These are phyloP conservation scores for Botryotinia calthae DNA, from an alignment of 2,329 filamentous ascomycete species.

Conservation along the genomic window DNA sequence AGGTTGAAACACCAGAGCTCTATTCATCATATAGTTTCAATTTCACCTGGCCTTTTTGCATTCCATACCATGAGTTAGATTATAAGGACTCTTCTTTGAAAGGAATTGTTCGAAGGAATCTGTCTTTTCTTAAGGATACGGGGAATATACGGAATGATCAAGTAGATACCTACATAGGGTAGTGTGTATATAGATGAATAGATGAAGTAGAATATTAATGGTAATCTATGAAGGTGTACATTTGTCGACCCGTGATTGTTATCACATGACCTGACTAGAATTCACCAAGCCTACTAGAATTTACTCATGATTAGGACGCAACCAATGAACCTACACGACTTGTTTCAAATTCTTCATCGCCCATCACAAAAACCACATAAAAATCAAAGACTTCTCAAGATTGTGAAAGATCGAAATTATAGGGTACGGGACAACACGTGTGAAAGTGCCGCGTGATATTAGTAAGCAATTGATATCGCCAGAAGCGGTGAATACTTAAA, in stretches of 20 bases:
- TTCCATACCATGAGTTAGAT: no score
- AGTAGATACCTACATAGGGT: no score
- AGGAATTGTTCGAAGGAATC: no score
- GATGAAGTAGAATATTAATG: no score
- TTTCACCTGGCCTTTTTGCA: no score
- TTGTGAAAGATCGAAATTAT: background rate
- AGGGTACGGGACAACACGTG: background rate
- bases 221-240: no score
- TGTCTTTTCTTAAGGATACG: no score
- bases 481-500: slow-evolving; percentile 19
- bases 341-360: background rate
- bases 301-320: background rate
- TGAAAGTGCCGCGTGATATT: background rate
- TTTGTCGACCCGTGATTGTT: background rate
- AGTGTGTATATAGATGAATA: no score
- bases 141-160: no score
- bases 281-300: background rate
- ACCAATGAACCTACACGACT: background rate
- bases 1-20: no score
- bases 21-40: no score
- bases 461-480: background rate
- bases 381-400: background rate
- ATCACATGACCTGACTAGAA: background rate
- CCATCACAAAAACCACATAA: background rate
- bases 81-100: no score